Percentiles rank a stretch among this genome's conserved stretches.
These are phyloP conservation scores for Chrysopogon serrulatus DNA, from an alignment of 176 grass and related monocot genomes.

Conservation along the genomic window DNA sequence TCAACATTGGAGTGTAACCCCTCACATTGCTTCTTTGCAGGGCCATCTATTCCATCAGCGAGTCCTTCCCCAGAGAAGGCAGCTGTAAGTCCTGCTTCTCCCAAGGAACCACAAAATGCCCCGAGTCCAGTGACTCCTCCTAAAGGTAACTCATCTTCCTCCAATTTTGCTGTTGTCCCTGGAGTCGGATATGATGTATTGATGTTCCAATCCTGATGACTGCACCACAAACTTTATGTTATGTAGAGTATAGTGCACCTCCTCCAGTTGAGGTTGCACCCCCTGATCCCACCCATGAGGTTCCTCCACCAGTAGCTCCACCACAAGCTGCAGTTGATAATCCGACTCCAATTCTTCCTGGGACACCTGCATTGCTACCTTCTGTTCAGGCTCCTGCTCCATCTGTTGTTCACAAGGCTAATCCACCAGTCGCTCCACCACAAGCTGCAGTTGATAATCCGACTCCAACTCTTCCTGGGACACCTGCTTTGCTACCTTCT, in stretches of 20 bases:
- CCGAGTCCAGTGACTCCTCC: conserved; percentile 21
- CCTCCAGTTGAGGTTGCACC: conserved; percentile 31
- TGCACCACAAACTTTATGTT: not conserved
- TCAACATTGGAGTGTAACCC: not conserved
- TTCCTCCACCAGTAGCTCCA: conserved; percentile 13
- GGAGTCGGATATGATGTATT: not conserved
- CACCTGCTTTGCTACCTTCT: too few species aligned
- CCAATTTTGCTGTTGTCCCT: not conserved
- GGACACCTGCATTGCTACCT: conserved; percentile 46
- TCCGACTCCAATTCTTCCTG: conserved; percentile 42
- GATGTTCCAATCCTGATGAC: not conserved
- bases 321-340: conserved; percentile 20
- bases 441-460: too few species aligned
- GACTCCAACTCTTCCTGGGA: too few species aligned
- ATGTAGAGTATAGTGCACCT: conserved; percentile 14
- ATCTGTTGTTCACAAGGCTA: conserved; percentile 34
- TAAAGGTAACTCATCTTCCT: conserved; percentile 32
- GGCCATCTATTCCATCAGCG: not conserved
- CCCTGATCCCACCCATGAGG: conserved; percentile 6
- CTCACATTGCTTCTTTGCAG: conserved; percentile 41
- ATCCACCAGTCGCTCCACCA: conserved; percentile 21
- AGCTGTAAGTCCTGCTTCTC: conserved; percentile 24
- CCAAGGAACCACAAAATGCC: not conserved
- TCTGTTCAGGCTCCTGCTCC: conserved; percentile 48
- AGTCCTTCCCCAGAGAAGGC: conserved; percentile 11